These are phyloP conservation scores for Gaeumannomyces sp. DNA, from an alignment of 2,329 filamentous ascomycete genomes.

Conservation along the genomic window DNA sequence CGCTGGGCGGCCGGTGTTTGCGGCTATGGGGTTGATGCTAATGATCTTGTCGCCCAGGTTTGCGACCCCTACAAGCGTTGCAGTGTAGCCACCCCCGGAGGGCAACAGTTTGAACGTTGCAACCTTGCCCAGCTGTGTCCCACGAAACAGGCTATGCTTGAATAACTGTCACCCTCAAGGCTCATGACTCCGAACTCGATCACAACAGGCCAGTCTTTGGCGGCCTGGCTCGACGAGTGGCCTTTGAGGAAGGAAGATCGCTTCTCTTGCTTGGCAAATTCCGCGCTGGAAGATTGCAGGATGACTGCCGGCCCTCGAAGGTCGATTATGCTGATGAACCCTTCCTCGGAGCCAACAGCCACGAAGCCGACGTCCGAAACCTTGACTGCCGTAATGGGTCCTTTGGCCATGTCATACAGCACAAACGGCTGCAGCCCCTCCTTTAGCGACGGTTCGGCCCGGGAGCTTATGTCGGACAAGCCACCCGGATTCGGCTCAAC, in stretches of 20 bases:
- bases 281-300: slow-evolving; percentile 63
- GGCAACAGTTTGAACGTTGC: slow-evolving; percentile 89
- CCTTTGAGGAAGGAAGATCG: slow-evolving; percentile 63
- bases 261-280: slow-evolving; percentile 73
- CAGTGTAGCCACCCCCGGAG: slow-evolving; percentile 64
- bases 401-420: slow-evolving; percentile 77
- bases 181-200: slow-evolving; percentile 94
- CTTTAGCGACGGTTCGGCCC: slow-evolving; percentile 66
- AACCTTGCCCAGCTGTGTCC: slow-evolving; percentile 77
- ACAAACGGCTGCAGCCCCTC: slow-evolving; percentile 65
- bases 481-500: slow-evolving; percentile 57
- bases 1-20: slow-evolving; percentile 70
- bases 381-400: slow-evolving; percentile 70
- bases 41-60: slow-evolving; percentile 65
- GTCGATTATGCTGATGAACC: slow-evolving; percentile 76
- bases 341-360: slow-evolving; percentile 77
- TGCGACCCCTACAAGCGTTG: slow-evolving; percentile 62
- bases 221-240: slow-evolving; percentile 30
- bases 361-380: slow-evolving; percentile 93
- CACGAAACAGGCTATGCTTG: slow-evolving; percentile 86
- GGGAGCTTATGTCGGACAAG: slow-evolving; percentile 66
- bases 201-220: slow-evolving; percentile 69
- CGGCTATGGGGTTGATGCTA: slow-evolving; percentile 71
- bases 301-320: slow-evolving; percentile 82
- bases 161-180: slow-evolving; percentile 89